Conservation (phyloP, 306 rosid species). For the Inga leiocalycina region DNA sequence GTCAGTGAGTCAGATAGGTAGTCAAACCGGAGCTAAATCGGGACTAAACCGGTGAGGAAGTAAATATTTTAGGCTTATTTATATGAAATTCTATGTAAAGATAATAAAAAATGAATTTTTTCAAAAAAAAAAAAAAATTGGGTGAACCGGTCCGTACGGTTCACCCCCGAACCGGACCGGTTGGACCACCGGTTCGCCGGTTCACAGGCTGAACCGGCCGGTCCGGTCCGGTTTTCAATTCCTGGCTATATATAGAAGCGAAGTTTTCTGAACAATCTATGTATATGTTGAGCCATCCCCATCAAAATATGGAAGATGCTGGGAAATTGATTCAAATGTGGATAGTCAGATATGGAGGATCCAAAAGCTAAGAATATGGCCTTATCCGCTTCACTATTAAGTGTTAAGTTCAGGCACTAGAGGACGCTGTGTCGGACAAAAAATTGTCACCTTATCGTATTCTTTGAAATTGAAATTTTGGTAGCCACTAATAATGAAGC, state of each 20-base stretch:
- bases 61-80: too few relatives aligned
- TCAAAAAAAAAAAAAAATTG: too few relatives aligned
- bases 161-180: too few relatives aligned
- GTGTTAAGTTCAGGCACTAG: neutral
- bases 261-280: neutral
- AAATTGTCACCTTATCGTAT: neutral
- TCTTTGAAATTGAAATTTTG: conserved; percentile 1
- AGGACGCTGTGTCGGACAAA: neutral
- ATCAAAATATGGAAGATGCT: neutral
- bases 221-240: too few relatives aligned
- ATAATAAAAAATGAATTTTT: too few relatives aligned
- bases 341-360: neutral
- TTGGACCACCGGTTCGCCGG: too few relatives aligned
- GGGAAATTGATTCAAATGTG: neutral
- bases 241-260: neutral
- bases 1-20: too few relatives aligned
- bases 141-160: too few relatives aligned
- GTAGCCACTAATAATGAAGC: conserved; percentile 30
- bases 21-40: too few relatives aligned
- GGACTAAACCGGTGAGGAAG: too few relatives aligned
- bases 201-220: too few relatives aligned
- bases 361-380: neutral
- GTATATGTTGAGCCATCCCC: neutral
- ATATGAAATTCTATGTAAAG: too few relatives aligned
- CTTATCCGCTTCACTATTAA: neutral